phyloP scores from a whole-genome alignment of 1,284 basidiomycete genomes.

The Chalciporus piperatoides region DNA sequence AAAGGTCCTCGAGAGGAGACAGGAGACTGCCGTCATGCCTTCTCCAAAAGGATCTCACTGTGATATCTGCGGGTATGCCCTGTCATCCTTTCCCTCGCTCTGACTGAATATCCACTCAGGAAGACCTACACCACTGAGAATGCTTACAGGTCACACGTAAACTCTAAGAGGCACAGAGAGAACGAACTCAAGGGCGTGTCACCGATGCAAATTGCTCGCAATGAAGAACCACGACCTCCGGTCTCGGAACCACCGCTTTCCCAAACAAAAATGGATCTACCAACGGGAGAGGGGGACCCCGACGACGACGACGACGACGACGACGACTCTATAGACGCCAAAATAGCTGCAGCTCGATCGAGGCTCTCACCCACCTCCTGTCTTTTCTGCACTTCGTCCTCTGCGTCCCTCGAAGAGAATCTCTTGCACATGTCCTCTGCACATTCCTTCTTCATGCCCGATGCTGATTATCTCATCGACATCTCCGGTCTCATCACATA shows the following conservation, averaged over 20 bases:
- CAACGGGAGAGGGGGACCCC: conserved; percentile 36
- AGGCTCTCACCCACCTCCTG: conserved; percentile 66
- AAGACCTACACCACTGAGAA: conserved; percentile 91
- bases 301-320: conserved; percentile 48
- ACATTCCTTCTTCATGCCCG: conserved; percentile 97
- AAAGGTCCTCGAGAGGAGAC: conserved; percentile 80
- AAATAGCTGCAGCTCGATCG: conserved; percentile 72
- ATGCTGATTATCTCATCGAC: conserved; percentile 88
- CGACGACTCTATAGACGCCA: conserved; percentile 64
- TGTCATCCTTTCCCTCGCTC: neutral
- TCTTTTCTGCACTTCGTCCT: conserved; percentile 77
- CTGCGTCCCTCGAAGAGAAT: conserved; percentile 60
- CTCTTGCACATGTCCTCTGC: conserved; percentile 82
- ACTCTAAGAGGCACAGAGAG: conserved; percentile 90
- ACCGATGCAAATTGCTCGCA: conserved; percentile 16
- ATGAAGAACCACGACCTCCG: neutral
- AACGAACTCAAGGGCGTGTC: conserved; percentile 55
- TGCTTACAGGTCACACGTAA: conserved; percentile 84
- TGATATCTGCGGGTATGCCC: conserved; percentile 73
- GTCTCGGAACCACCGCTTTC: neutral
- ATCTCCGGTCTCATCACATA: conserved; percentile 79
- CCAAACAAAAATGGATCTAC: conserved; percentile 14
- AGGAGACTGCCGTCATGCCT: conserved; percentile 69
- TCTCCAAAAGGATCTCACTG: conserved; percentile 67
- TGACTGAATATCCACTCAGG: conserved; percentile 40